Evolutionary conservation across 2,329 filamentous ascomycete species (phyloP).

Genomic region (Metarhizium sp.): DNA sequence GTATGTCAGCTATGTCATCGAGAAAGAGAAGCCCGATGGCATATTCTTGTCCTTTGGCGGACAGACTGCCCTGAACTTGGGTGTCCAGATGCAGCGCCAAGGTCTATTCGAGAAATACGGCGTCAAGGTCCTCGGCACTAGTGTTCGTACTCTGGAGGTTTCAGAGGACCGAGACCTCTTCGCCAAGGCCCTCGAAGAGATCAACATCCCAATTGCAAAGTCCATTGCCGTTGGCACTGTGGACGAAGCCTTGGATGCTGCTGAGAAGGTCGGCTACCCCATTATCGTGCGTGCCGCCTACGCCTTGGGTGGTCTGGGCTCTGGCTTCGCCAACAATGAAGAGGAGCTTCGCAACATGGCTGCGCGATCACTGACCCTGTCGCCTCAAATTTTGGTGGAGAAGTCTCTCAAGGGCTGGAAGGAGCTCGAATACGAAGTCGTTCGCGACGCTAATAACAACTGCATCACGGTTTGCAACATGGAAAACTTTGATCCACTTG

Average conservation of each 20-base stretch:
- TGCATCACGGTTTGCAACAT: conserved; percentile 92
- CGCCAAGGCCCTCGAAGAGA: conserved; percentile 90
- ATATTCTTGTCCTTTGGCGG: conserved; percentile 97
- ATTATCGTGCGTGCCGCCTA: conserved; percentile 98
- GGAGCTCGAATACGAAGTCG: conserved; percentile 97
- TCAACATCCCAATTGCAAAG: conserved; percentile 93
- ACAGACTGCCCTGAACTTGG: conserved; percentile 92
- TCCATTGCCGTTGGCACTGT: conserved; percentile 87
- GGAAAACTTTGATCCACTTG: conserved; percentile 88
- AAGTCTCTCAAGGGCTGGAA: conserved; percentile 99
- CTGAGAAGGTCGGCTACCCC: conserved; percentile 81
- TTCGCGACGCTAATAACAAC: conserved; percentile 94
- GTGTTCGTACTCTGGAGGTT: conserved; percentile 86
- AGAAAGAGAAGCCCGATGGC: conserved; percentile 89
- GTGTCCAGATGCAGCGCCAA: conserved; percentile 94
- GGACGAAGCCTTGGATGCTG: conserved; percentile 85
- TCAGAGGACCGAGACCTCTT: conserved; percentile 96
- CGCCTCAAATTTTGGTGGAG: conserved; percentile 94
- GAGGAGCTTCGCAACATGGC: conserved; percentile 93
- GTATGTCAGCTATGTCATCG: conserved; percentile 96
- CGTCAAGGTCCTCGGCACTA: conserved; percentile 92
- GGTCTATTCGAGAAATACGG: conserved; percentile 92
- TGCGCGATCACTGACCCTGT: conserved; percentile 83
- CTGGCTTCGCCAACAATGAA: conserved; percentile 87
- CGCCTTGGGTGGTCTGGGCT: conserved; percentile 89